Percentiles rank a stretch among this genome's conserved stretches.
Evolutionary conservation across 2,329 filamentous ascomycete genomes (phyloP).

Genomic region (Sphaerostilbella broomeana): DNA sequence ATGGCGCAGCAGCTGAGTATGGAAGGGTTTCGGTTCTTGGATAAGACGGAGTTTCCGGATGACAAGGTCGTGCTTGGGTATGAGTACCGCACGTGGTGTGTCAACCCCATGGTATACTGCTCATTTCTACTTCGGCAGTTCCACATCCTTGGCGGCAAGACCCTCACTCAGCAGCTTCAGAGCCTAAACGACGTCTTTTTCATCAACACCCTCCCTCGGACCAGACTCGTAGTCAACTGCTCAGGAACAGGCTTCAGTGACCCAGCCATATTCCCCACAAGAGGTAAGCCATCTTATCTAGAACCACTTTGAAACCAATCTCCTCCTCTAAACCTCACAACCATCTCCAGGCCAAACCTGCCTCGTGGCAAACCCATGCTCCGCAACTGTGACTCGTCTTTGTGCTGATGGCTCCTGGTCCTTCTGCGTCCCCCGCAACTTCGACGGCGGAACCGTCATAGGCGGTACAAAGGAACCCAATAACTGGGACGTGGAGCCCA

Average conservation of each 20-base stretch:
- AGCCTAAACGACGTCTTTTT: conserved; percentile 31
- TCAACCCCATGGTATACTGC: conserved; percentile 47
- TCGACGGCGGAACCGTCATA: conserved; percentile 57
- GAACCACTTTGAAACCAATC: background rate
- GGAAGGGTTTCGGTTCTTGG: conserved; percentile 31
- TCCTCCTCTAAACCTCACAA: background rate
- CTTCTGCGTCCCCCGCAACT: conserved; percentile 55
- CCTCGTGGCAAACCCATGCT: conserved; percentile 33
- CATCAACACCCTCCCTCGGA: conserved; percentile 21
- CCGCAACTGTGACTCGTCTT: conserved; percentile 47
- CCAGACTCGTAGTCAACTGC: conserved; percentile 37
- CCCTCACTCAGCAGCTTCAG: background rate
- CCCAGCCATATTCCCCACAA: conserved; percentile 35
- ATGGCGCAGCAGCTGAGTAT: conserved; percentile 18
- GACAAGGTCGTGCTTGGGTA: conserved; percentile 33
- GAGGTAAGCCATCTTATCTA: conserved; percentile 24
- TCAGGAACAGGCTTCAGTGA: conserved; percentile 40
- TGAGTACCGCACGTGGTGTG: conserved; percentile 43
- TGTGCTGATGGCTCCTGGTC: conserved; percentile 54
- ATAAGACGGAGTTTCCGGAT: conserved; percentile 29
- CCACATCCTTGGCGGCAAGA: conserved; percentile 22
- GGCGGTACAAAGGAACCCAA: conserved; percentile 59
- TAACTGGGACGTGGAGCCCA: conserved; percentile 48
- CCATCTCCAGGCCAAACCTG: conserved; percentile 37
- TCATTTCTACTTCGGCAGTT: conserved; percentile 35